Evolutionary conservation across 345 rosid species (phyloP), one percentile per base, ranked within the genome.

Genomic region (Bruguiera gymnorhiza): DNA sequence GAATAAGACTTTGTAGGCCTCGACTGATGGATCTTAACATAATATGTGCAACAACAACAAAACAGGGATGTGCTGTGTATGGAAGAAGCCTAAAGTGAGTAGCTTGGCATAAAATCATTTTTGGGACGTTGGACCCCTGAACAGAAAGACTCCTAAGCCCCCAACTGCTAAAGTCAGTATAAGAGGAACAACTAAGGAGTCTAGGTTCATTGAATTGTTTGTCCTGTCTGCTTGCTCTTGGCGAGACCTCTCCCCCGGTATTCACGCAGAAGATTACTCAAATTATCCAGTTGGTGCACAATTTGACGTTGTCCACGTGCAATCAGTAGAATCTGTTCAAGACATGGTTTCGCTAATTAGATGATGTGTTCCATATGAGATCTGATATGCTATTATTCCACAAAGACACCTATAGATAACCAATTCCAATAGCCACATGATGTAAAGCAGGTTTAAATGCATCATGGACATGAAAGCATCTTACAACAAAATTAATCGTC

Each of bases 241-340:
- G 21, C 84, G 88, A 46, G 86, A 64, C 84, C 83, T 88, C 71
- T 85, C 97, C 63, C 92, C 75, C 76, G 58, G 73, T 75, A 80
- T 71, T 92, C 96, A 20, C 87, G 92, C 63, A 90, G 67, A 65
- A 87, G 82, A 84, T 83, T 92, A 80, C 91, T 85, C 66, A 95
- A 80, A 61, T 79, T 90, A 82, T 88, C 96, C 66, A 95, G 69
- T 43, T 95, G 99, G 65, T 85, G 98, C 86, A 90, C 87, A 32
- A 92, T 80, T 79, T 95, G 98, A 29, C 97, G 95, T 60, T 95
- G 99, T 26, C 89, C 88, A 56, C 97, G 81, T 11, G 83, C 88
- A 60, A 92, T 74, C 32, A 81, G 72, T 72, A 83, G 20, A 52
- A 90, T 81, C 99, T 95, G 89, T 65, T 62, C 37, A 63, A 7